These are phyloP conservation scores for Tuber melanosporum DNA, from an alignment of 495 filamentous ascomycete genomes.

Conservation along the genomic window DNA sequence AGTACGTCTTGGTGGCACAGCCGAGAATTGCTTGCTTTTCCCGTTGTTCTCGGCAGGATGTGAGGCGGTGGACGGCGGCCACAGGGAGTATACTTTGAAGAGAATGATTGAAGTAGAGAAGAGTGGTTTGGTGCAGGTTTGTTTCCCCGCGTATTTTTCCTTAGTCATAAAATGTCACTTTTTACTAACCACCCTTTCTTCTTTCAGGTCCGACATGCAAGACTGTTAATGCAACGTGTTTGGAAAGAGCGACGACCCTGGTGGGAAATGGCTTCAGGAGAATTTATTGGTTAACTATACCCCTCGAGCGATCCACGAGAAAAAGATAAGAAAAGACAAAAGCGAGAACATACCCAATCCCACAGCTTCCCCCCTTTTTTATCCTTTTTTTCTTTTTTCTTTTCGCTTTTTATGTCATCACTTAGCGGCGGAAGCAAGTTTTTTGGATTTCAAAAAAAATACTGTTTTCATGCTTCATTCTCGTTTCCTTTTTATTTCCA, in stretches of 20 bases:
- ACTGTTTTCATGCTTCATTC: neutral
- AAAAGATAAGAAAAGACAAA: slow-evolving; percentile 15
- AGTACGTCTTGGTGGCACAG: slow-evolving; percentile 60
- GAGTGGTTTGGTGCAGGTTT: slow-evolving; percentile 68
- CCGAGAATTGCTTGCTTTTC: slow-evolving; percentile 71
- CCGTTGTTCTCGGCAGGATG: slow-evolving; percentile 82
- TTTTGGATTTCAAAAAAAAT: slow-evolving; percentile 20
- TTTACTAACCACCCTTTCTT: slow-evolving; percentile 24
- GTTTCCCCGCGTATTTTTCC: slow-evolving; percentile 15
- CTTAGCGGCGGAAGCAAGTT: slow-evolving; percentile 28
- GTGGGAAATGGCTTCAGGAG: slow-evolving; percentile 58
- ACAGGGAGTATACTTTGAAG: slow-evolving; percentile 58
- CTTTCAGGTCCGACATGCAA: slow-evolving; percentile 52
- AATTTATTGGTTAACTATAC: slow-evolving; percentile 56
- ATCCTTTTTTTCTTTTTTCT: slow-evolving; percentile 17
- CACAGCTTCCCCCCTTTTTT: neutral
- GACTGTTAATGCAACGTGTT: slow-evolving; percentile 59
- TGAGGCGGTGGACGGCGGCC: slow-evolving; percentile 54
- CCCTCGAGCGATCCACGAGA: slow-evolving; percentile 29
- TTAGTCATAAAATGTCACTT: slow-evolving; percentile 15
- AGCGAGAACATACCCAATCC: slow-evolving; percentile 9
- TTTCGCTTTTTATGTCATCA: slow-evolving; percentile 25
- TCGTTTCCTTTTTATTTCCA: slow-evolving; percentile 29
- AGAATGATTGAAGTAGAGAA: slow-evolving; percentile 64
- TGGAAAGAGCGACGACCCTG: slow-evolving; percentile 59